phyloP scores from a whole-genome alignment of 345 rosid genomes.

The Euphorbia peplus region DNA sequence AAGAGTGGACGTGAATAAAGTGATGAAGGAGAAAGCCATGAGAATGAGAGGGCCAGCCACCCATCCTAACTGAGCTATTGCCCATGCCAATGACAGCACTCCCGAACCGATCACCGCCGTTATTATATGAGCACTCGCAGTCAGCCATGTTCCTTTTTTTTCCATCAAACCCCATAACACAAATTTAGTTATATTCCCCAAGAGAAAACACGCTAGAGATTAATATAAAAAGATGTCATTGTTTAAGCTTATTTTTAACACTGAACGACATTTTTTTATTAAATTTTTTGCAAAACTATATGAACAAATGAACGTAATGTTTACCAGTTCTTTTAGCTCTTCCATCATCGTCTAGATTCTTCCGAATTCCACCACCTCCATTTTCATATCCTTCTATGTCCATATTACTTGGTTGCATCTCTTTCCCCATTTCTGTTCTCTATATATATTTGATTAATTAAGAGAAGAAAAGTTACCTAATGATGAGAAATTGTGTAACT shows the following conservation, averaged over 20 bases:
- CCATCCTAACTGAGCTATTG: slow-evolving; percentile 88
- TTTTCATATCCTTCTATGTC: slow-evolving; percentile 26
- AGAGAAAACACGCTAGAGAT: too few species aligned
- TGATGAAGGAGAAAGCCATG: slow-evolving; percentile 61
- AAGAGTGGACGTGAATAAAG: slow-evolving; percentile 71
- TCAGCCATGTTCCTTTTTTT: slow-evolving; percentile 78
- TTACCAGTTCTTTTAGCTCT: slow-evolving; percentile 68
- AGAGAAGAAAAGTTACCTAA: too few species aligned
- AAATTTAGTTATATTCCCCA: too few species aligned
- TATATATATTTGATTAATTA: not conserved
- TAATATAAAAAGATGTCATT: too few species aligned
- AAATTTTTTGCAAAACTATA: too few species aligned
- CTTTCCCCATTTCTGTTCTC: slow-evolving; percentile 27
- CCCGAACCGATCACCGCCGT: slow-evolving; percentile 95
- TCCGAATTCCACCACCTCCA: slow-evolving; percentile 27
- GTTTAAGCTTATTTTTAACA: too few species aligned
- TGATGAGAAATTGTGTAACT: too few species aligned
- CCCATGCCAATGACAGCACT: slow-evolving; percentile 83
- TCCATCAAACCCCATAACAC: not conserved
- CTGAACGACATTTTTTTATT: too few species aligned
- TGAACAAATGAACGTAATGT: too few species aligned
- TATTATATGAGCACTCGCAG: slow-evolving; percentile 85
- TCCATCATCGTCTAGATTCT: slow-evolving; percentile 72
- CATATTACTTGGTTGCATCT: slow-evolving; percentile 37
- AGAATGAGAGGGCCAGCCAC: slow-evolving; percentile 70